These are phyloP conservation scores for Ophiosphaerella korrae DNA, from an alignment of 2,329 filamentous ascomycete genomes.

Conservation along the genomic window DNA sequence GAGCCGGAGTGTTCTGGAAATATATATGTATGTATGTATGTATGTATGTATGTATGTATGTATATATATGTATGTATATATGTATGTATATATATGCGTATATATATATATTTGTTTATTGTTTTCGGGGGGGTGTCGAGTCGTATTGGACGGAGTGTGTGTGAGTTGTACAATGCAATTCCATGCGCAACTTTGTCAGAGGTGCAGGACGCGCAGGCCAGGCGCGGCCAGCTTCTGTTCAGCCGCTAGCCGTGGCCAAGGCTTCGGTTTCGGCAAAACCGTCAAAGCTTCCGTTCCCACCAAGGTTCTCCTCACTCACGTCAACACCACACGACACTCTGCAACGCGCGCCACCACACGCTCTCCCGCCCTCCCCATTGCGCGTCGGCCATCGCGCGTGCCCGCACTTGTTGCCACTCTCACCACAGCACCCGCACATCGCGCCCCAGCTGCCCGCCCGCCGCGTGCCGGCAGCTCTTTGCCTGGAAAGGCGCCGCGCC, in stretches of 20 bases:
- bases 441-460: neutral
- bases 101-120: no score
- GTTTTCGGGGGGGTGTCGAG: no score
- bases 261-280: conserved; percentile 20
- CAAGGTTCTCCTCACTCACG: conserved; percentile 31
- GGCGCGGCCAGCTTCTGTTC: neutral
- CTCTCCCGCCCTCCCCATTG: conserved; percentile 14
- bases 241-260: conserved; percentile 13
- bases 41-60: no score
- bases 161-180: no score
- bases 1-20: neutral
- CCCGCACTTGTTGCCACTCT: no score
- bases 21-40: no score
- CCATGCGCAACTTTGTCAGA: no score
- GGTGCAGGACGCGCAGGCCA: no score
- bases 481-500: conserved; percentile 20
- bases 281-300: conserved; percentile 25
- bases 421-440: neutral
- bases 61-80: no score
- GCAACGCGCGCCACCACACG: conserved; percentile 14
- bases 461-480: conserved; percentile 19
- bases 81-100: no score
- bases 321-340: conserved; percentile 37
- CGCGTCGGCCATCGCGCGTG: conserved; percentile 10
- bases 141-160: no score